These are phyloP conservation scores for Gynostemma pentaphyllum DNA, from an alignment of 306 rosid genomes.

Conservation along the genomic window DNA sequence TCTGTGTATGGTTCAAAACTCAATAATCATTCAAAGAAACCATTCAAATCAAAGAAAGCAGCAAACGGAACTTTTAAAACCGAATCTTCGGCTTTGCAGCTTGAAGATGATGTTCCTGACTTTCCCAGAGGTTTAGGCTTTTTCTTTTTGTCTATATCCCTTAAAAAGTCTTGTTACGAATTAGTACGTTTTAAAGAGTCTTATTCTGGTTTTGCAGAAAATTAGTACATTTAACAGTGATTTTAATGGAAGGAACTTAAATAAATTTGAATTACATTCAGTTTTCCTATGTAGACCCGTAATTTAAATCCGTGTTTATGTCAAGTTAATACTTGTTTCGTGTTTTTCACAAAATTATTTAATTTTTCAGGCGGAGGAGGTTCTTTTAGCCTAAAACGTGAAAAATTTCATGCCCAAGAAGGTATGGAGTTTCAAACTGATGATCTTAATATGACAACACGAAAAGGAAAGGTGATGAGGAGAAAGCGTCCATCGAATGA, in stretches of 20 bases:
- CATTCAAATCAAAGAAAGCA: conserved; percentile 40
- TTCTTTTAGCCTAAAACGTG: conserved; percentile 29
- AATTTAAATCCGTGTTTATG: neutral
- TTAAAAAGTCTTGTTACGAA: too few species aligned
- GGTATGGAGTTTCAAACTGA: conserved; percentile 38
- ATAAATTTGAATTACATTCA: neutral
- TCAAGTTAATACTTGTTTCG: neutral
- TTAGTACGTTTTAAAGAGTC: too few species aligned
- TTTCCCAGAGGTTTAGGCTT: conserved; percentile 64
- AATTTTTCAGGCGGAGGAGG: conserved; percentile 50
- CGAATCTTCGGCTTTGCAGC: conserved; percentile 37
- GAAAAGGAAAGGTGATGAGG: conserved; percentile 23
- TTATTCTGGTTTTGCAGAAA: neutral
- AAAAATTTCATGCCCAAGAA: conserved; percentile 24
- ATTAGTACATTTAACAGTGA: neutral
- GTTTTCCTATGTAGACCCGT: neutral
- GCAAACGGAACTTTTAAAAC: conserved; percentile 18
- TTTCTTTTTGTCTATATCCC: neutral
- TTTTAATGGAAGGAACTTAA: neutral
- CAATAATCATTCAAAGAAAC: conserved; percentile 44
- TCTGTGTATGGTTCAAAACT: conserved; percentile 27
- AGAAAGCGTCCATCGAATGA: conserved; percentile 18
- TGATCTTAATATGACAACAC: conserved; percentile 29
- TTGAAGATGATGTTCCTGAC: conserved; percentile 82
- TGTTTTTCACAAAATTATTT: neutral